Evolutionary conservation across 352 stramenopile genomes (phyloP), one percentile per base, ranked within the genome.

Genomic region (Phytophthora cryptogea): DNA sequence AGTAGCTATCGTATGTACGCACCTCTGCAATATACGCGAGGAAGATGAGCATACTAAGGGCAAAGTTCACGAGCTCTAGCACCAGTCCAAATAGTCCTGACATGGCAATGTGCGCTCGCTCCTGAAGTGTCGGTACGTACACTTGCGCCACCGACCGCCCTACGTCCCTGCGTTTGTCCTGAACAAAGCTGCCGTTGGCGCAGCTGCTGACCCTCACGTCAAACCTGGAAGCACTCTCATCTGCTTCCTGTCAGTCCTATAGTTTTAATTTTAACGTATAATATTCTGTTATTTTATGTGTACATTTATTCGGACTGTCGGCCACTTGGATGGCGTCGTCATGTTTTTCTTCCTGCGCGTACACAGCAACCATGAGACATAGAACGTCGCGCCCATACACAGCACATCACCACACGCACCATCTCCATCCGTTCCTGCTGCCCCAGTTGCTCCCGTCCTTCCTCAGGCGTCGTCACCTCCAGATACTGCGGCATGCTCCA

Each of bases 41-140:
- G 41, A 88, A 89, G 28, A 86, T 86, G 37, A 86, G 43, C 49
- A 86, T 66, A 47, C 78, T 90, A 14, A 86, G 76, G 11, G 59
- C 46, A 16, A 88, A 80, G 46, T 90, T 90, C 31, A 72, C 44
- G 3, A 86, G 28, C 54, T 90, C 81, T 20, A 88, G 49, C 33
- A 70, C 79, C 4, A 89, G 35, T 11, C 81, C 81, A 16, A 54
- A 70, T 4, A 41, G 57, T 2, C 76, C 76, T 11, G 67, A 53
- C 4, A 88, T 63, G 5, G 65, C 46, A 27, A 44, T 37, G n/a
- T 76, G 76, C 1, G 51, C 57, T 43, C 62, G 55, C 20, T 88
- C 76, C 47, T 78, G 69, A 0, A 85, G 50, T 32, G 74, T 82
- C 17, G 78, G 78, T 14, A 74, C 63, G 57, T 88, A 88, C 40